Evolutionary conservation across 139 green algal species (phyloP).

Genomic region (Tetraselmis chui): DNA sequence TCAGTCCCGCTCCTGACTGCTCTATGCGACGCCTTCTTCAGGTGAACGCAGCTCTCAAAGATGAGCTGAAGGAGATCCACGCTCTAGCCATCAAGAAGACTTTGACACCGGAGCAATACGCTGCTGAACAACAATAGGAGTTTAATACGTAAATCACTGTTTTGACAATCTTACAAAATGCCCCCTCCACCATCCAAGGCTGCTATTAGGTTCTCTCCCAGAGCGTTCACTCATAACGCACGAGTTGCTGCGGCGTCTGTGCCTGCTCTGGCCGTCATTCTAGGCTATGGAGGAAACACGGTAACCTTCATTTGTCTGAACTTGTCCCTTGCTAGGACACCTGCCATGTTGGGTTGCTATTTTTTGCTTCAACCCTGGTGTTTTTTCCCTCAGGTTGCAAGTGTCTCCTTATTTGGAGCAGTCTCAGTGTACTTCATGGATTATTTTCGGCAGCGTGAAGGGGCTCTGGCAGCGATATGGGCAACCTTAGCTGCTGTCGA

Average conservation of each 20-base stretch:
- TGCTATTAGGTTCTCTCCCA: neutral
- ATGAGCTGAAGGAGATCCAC: constrained; percentile 15
- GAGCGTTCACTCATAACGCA: neutral
- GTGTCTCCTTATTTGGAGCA: neutral
- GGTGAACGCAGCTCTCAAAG: neutral
- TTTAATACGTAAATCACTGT: no score
- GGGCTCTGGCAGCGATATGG: neutral
- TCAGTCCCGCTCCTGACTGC: neutral
- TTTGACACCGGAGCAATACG: constrained; percentile 2
- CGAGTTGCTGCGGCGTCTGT: neutral
- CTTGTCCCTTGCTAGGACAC: no score
- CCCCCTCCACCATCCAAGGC: neutral
- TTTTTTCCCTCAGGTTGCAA: neutral
- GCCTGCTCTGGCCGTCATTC: neutral
- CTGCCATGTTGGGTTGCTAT: no score
- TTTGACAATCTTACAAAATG: no score
- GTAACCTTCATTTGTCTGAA: no score
- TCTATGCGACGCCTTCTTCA: neutral
- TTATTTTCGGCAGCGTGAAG: neutral
- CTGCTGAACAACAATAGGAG: no score
- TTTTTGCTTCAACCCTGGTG: neutral
- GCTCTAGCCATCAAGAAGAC: constrained; percentile 11
- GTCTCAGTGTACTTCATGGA: neutral
- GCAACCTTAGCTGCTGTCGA: neutral
- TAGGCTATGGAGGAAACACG: neutral